phyloP scores from a whole-genome alignment of 2,329 filamentous ascomycete genomes.

The Sporothrix mexicana region DNA sequence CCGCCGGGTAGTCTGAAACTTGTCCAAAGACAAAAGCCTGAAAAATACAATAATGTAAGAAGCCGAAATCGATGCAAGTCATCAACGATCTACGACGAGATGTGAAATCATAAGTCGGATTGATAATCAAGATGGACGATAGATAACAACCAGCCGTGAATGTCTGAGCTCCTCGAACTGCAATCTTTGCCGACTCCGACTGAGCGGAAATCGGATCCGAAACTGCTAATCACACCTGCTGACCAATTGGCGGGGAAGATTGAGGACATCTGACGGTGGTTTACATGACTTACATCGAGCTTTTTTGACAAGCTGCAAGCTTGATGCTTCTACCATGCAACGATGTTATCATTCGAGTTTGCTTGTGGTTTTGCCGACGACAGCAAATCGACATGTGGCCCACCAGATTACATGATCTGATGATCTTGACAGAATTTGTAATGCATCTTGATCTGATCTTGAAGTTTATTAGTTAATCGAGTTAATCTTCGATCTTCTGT shows the following conservation, averaged over 20 bases:
- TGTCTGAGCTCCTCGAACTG: background rate
- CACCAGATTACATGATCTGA: background rate
- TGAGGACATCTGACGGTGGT: background rate
- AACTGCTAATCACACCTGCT: background rate
- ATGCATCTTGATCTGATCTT: background rate
- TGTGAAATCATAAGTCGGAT: background rate
- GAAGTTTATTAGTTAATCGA: background rate
- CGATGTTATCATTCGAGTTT: background rate
- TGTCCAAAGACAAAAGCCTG: background rate
- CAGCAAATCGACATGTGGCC: background rate
- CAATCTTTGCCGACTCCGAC: background rate
- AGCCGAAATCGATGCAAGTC: background rate
- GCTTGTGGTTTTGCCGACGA: background rate
- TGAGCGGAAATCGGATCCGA: background rate
- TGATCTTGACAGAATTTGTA: background rate
- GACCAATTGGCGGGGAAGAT: background rate
- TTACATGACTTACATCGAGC: background rate
- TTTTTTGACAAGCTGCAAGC: background rate
- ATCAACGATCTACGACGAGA: background rate
- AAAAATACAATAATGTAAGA: background rate
- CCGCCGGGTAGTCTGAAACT: background rate
- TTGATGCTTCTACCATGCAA: background rate
- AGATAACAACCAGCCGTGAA: background rate
- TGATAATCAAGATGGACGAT: background rate
- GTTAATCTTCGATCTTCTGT: background rate